These are phyloP conservation scores for Deuterostichococcus epilithicus DNA, from an alignment of 139 green algal species.

Conservation along the genomic window DNA sequence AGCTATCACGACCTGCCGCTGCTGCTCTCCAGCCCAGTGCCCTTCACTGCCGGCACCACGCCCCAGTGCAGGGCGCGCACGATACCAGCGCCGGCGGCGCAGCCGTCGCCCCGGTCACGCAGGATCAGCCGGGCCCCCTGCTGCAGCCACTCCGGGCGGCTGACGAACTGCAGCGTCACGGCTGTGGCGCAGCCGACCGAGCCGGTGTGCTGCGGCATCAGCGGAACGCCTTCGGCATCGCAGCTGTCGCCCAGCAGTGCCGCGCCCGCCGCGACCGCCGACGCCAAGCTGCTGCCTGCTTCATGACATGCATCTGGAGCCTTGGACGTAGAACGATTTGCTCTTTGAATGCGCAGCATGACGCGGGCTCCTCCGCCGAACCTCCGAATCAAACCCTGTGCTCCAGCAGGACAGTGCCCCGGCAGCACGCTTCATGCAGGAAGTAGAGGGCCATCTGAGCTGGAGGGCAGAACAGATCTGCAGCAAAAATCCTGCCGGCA, in stretches of 20 bases:
- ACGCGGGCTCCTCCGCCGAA: no score
- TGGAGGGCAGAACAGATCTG: background rate
- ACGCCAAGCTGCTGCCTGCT: conserved; percentile 14
- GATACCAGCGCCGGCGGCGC: conserved; percentile 18
- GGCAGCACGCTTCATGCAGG: no score
- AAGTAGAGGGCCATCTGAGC: no score
- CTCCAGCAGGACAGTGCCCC: no score
- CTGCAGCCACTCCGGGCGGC: conserved; percentile 72
- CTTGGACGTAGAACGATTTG: background rate
- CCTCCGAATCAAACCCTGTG: no score
- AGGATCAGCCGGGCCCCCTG: conserved; percentile 57
- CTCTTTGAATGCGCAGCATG: no score
- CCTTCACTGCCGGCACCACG: background rate
- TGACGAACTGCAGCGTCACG: conserved; percentile 52
- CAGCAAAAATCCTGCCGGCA: background rate
- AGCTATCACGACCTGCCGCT: no score
- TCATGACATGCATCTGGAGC: background rate
- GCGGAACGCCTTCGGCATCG: background rate
- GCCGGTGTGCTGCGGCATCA: background rate
- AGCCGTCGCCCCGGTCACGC: conserved; percentile 42
- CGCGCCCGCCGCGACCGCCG: conserved; percentile 19
- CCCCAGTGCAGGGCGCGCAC: background rate
- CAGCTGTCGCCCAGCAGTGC: background rate
- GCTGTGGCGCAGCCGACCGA: conserved; percentile 17
- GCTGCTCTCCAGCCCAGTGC: no score